These are phyloP conservation scores for Geotrichum bryndzae DNA, from an alignment of 1,139 yeast genomes.

Conservation along the genomic window DNA sequence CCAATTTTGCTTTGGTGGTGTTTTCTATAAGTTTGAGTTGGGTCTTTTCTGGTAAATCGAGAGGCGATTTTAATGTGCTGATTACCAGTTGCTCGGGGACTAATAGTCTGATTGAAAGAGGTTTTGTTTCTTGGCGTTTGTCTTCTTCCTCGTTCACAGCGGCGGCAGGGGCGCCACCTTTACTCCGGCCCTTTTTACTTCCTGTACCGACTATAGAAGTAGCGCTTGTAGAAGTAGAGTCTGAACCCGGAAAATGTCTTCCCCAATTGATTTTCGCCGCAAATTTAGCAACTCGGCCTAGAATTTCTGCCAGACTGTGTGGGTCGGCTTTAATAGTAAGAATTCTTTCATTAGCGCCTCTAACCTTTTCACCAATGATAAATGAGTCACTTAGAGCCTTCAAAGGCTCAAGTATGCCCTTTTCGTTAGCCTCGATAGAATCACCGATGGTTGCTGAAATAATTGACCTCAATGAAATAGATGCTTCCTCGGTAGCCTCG, in stretches of 20 bases:
- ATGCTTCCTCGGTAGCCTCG: neutral
- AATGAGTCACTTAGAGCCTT: neutral
- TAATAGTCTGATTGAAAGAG: slow-evolving; percentile 4
- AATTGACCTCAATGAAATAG: slow-evolving; percentile 4
- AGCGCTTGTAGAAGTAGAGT: neutral
- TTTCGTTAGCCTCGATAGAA: slow-evolving; percentile 12
- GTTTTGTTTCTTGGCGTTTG: slow-evolving; percentile 24
- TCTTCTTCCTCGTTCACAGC: slow-evolving; percentile 26
- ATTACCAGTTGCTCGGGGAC: slow-evolving; percentile 11
- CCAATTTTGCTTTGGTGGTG: slow-evolving; percentile 10
- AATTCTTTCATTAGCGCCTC: slow-evolving; percentile 15
- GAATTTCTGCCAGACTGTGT: slow-evolving; percentile 2
- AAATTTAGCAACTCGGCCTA: slow-evolving; percentile 8
- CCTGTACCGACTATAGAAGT: neutral
- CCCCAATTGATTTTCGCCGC: slow-evolving; percentile 11
- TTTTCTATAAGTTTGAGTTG: slow-evolving; percentile 2
- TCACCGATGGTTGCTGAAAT: slow-evolving; percentile 10
- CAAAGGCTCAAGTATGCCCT: slow-evolving; percentile 1
- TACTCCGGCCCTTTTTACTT: slow-evolving; percentile 8
- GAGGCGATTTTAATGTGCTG: neutral
- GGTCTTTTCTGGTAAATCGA: neutral
- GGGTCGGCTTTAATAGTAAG: slow-evolving; percentile 2
- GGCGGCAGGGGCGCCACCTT: neutral
- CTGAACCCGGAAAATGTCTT: neutral
- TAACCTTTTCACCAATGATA: slow-evolving; percentile 10